Base-by-base conservation (phyloP, 2,329 filamentous ascomycete genomes). In the Pseudohalonectria lignicola region DNA sequence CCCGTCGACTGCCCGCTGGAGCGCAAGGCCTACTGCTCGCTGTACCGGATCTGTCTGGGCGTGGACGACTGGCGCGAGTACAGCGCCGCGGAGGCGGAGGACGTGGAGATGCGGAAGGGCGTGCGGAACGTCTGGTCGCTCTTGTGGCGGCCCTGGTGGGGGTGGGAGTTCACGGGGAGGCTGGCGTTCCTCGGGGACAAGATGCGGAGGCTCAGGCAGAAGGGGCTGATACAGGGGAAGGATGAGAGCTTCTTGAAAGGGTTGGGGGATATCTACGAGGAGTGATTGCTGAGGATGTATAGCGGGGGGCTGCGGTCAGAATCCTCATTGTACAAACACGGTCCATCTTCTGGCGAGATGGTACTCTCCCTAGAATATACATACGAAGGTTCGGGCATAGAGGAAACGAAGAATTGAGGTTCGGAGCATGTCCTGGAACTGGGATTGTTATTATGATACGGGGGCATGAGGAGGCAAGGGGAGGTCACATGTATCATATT, bases 1-100 rank as follows among this genome's bases (percentile, higher is more conserved):
- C 58, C 62, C 5, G 52, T 66, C 9, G 59, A 63, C 37, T 74
- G 71, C 46, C 67, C 69, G 1, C 55, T 58, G 33, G 52, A 57
- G 46, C 53, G 47, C 46, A 47, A 51, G 35, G 42, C 50, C 9
- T 54, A 55, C 39, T 59, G 56, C 40, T 45, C 40, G 26, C 54
- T 57, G 48, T 57, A 56, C 41, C 49, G 50, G 34, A 46, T 59
- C 39, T 58, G 56, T 46, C 55, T 57, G 42, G 49, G 49, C 26
- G 35, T 43, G 8, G 36, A 32, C 19, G 28, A 38, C 28, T 38
- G 36, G 36, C 6, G 8, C 19, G 28, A 31, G 13, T 38, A 38
- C 29, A 18, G 11, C 5, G 29, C 36, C 20, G 36, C 36, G 4
- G 36, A 31, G 19, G 36, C 31, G 19, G 36, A 38, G 29, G 36